Conservation (phyloP, 495 filamentous ascomycete species). For the Choiromyces venosus region DNA sequence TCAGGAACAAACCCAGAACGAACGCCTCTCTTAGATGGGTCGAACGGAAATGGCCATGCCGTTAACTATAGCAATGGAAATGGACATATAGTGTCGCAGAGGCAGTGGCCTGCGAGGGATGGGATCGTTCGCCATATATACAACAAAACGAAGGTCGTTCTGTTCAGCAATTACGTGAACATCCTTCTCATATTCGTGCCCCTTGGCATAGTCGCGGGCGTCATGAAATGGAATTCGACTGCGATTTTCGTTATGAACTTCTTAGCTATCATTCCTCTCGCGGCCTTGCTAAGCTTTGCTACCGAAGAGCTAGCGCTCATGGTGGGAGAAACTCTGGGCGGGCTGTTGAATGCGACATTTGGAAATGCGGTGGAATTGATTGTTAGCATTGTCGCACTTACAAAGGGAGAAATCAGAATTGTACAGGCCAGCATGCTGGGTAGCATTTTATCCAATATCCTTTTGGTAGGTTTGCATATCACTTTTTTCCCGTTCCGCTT, state of each 20-base stretch:
- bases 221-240: conserved; percentile 64
- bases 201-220: conserved; percentile 74
- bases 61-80: not conserved
- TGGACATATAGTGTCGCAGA: not conserved
- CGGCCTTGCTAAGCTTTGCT: conserved; percentile 86
- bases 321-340: conserved; percentile 84
- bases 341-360: conserved; percentile 73
- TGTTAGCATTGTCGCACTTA: conserved; percentile 88
- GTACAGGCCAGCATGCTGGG: conserved; percentile 98
- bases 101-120: not conserved
- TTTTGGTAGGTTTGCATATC: conserved; percentile 54
- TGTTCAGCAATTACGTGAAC: conserved; percentile 69
- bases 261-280: conserved; percentile 89
- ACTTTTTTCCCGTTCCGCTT: conserved; percentile 1
- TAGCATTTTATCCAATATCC: conserved; percentile 90
- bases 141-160: conserved; percentile 51
- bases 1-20: not conserved
- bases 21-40: not conserved
- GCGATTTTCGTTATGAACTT: conserved; percentile 87
- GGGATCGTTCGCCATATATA: conserved; percentile 36
- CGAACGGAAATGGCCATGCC: conserved; percentile 10
- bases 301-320: conserved; percentile 84
- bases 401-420: conserved; percentile 80
- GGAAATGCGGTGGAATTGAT: conserved; percentile 98
- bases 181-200: conserved; percentile 84